phyloP scores from a whole-genome alignment of 2,329 filamentous ascomycete genomes.

The Colletotrichum sp. region DNA sequence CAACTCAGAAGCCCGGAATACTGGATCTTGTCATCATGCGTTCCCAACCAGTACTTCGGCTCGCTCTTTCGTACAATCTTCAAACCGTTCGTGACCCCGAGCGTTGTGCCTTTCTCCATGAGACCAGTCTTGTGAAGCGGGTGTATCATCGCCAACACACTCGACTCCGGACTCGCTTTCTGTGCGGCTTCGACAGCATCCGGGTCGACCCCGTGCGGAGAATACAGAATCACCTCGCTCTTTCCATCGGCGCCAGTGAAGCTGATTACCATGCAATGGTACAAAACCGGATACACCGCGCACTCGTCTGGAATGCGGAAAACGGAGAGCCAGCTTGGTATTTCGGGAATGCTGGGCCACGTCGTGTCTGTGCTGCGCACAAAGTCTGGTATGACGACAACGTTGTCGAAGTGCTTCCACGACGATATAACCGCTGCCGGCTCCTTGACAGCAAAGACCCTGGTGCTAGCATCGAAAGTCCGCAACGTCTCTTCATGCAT shows the following conservation, averaged over 20 bases:
- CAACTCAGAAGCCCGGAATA: background rate
- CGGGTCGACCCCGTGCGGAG: background rate
- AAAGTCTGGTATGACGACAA: background rate
- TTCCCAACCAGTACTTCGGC: background rate
- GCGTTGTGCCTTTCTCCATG: background rate
- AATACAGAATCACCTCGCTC: background rate
- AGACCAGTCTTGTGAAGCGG: background rate
- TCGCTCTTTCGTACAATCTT: background rate
- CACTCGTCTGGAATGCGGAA: background rate
- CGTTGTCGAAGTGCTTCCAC: background rate
- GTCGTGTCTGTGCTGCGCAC: background rate
- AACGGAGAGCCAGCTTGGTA: background rate
- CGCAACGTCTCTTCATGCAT: background rate
- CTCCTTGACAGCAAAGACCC: background rate
- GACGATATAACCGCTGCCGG: background rate
- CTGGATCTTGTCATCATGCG: background rate
- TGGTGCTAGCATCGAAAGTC: background rate
- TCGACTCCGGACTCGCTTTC: background rate
- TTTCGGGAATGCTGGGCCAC: background rate
- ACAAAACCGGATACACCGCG: background rate
- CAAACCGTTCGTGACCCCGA: background rate
- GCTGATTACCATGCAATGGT: background rate
- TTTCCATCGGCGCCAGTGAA: background rate
- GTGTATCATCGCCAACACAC: background rate
- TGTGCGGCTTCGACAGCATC: background rate